These are phyloP conservation scores for Dryadomyces quercus-mongolicae DNA, from an alignment of 2,329 filamentous ascomycete genomes.

Conservation along the genomic window DNA sequence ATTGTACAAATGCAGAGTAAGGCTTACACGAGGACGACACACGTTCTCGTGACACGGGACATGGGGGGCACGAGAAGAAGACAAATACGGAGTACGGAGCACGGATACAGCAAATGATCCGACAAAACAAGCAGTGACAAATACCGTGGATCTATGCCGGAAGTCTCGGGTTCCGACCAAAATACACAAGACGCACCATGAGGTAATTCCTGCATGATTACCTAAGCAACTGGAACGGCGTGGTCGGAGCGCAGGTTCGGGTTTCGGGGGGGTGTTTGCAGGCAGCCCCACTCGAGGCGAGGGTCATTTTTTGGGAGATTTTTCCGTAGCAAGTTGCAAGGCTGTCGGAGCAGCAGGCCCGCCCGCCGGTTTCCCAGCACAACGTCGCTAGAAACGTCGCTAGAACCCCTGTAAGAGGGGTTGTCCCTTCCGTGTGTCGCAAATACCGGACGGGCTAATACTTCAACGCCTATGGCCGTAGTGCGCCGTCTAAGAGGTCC, in stretches of 20 bases:
- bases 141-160: too few relatives aligned
- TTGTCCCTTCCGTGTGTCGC: constrained; percentile 8
- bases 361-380: neutral
- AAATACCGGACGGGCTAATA: constrained; percentile 5
- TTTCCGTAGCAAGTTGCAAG: constrained; percentile 4
- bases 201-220: too few relatives aligned
- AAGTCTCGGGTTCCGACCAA: too few relatives aligned
- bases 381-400: constrained; percentile 1
- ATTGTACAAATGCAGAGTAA: too few relatives aligned
- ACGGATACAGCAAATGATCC: too few relatives aligned
- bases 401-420: constrained; percentile 8
- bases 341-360: neutral
- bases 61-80: too few relatives aligned
- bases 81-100: too few relatives aligned
- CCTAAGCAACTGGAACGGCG: too few relatives aligned
- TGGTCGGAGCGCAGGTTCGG: constrained; percentile 2
- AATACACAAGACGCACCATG: too few relatives aligned
- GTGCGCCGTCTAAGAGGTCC: neutral
- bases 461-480: neutral
- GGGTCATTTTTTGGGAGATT: constrained; percentile 6
- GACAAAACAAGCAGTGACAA: too few relatives aligned
- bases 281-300: constrained; percentile 10
- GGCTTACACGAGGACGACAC: too few relatives aligned
- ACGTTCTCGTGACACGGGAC: too few relatives aligned
- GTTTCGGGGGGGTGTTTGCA: constrained; percentile 6